Percentiles rank a stretch among this genome's conserved stretches.
phyloP scores from a whole-genome alignment of 2,329 filamentous ascomycete genomes.

The Cladosporium cucumerinum region DNA sequence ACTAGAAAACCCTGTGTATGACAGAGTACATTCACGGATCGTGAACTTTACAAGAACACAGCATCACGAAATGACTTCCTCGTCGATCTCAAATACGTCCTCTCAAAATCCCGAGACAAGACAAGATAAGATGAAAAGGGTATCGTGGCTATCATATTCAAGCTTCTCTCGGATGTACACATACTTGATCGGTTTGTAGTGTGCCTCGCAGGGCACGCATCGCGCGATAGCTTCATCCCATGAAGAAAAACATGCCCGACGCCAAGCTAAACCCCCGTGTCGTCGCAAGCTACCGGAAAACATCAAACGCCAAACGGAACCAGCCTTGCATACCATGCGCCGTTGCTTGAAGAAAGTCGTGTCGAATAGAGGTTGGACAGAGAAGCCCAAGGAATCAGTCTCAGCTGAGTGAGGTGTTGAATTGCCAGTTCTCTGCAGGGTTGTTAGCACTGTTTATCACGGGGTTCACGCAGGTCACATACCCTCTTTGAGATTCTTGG shows the following conservation, averaged over 20 bases:
- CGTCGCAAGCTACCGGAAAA: background rate
- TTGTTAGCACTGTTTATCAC: slow-evolving; percentile 8
- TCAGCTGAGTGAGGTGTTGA: slow-evolving; percentile 24
- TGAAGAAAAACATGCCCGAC: background rate
- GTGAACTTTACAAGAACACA: too few relatives aligned
- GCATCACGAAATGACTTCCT: background rate
- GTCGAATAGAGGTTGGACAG: background rate
- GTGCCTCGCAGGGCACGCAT: background rate
- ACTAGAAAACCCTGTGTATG: background rate
- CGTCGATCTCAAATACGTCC: background rate
- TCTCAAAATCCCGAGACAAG: background rate
- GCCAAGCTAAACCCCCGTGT: background rate
- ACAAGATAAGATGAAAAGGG: background rate
- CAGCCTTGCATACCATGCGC: background rate
- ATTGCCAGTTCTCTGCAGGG: slow-evolving; percentile 34
- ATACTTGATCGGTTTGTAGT: background rate
- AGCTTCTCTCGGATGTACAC: slow-evolving; percentile 2
- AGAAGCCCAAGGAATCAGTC: background rate
- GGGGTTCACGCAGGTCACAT: slow-evolving; percentile 38
- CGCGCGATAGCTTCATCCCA: background rate
- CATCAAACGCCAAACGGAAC: background rate
- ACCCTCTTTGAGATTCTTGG: slow-evolving; percentile 87
- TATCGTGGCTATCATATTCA: slow-evolving; percentile 6
- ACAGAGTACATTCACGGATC: background rate
- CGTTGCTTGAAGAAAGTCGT: background rate